Conservation (phyloP, 257 asterid genomes). For the Rauvolfia tetraphylla region DNA sequence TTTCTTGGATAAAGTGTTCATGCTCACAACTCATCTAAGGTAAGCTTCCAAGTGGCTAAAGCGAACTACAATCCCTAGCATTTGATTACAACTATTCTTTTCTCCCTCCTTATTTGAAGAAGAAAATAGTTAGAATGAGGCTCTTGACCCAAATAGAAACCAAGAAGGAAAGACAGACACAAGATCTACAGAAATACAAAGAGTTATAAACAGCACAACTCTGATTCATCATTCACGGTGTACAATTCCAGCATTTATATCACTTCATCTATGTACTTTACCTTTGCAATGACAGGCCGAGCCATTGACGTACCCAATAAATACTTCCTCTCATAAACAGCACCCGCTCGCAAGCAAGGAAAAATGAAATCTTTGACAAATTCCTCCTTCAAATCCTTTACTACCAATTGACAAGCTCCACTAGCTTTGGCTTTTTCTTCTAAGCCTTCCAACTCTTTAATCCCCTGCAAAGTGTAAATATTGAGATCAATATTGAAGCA, state of each 20-base stretch:
- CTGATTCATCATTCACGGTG: no score
- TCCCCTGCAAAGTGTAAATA: conserved; percentile 44
- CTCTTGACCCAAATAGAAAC: neutral
- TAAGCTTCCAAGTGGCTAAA: neutral
- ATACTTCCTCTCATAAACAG: conserved; percentile 89
- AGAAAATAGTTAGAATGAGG: neutral
- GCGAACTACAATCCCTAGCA: neutral
- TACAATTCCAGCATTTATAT: neutral
- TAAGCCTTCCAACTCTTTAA: conserved; percentile 89
- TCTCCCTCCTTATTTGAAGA: neutral
- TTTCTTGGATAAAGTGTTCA: neutral
- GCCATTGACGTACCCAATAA: conserved; percentile 98
- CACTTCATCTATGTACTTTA: conserved; percentile 22
- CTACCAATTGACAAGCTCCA: conserved; percentile 94
- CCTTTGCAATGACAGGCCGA: conserved; percentile 98
- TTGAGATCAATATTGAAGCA: neutral
- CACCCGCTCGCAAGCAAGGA: conserved; percentile 96
- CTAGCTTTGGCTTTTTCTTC: conserved; percentile 94
- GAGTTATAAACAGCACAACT: neutral
- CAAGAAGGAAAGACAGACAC: neutral
- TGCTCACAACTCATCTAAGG: neutral
- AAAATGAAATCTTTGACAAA: conserved; percentile 83
- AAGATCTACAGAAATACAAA: neutral
- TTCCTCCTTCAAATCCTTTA: conserved; percentile 94
- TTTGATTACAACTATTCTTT: neutral